Base-by-base conservation (phyloP, 441 rosid species). In the Theobroma grandiflorum region DNA sequence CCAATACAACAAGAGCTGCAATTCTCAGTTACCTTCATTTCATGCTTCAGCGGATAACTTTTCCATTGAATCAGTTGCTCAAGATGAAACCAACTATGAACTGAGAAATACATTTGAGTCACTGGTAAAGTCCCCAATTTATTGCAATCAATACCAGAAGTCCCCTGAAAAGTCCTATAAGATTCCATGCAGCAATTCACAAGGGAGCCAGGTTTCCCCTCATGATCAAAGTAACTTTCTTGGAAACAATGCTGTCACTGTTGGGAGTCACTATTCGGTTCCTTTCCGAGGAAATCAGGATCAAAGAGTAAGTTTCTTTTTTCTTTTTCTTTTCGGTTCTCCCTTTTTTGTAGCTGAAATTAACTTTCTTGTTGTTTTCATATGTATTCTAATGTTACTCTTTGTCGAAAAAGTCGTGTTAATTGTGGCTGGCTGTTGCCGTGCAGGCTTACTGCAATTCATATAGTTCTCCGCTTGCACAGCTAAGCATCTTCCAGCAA, bases 261-360 rank as follows among this genome's bases (percentile, higher is more conserved):
- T 68, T 52, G 81, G 83, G 72, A 80, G 79, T 47, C 83, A 55
- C 69, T 82, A 88, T 57, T 82, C 88, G 0, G 76, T 80, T 82
- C 90, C 93, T 75, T 86, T 84, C 69, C 84, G 74, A 61, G 89
- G 87, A 81, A 85, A 82, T 79, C 90, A 82, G 71, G 93, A 87
- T 76, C 87, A 84, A 67, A 87, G 88, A 82, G 98, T 95, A 75
- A 49, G 82, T 47, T 9, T 5, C 47, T 52, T 45, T 43, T 22
- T 26, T 69, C 42, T 18, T 26, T 14, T 37, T 35, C 9, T 14
- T 37, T 35, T 26, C 0, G 16, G 10, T 65, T 22, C 8, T 26
- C 31, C 1, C 31, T 26, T 26, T 26, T 26, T 26, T 26, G 31
- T 26, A 26, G 31, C 31, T 3, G 6, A 5, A 43, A 11, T n/a